Base-by-base conservation (phyloP, 2,329 filamentous ascomycete species). In the Aspergillus clavatus region DNA sequence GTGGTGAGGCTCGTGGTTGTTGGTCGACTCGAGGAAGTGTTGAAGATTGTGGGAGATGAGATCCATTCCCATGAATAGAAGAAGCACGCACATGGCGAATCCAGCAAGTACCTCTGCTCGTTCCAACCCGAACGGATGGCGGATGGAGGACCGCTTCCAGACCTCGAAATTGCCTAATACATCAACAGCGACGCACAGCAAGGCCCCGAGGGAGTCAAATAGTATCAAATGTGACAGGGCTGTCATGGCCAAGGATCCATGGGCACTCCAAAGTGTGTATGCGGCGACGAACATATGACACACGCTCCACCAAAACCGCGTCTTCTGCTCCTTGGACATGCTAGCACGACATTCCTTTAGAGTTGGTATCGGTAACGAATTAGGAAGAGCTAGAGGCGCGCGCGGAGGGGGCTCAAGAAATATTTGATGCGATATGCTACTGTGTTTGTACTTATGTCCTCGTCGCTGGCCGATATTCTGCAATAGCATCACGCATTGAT, bases 361-460 rank as follows among this genome's bases (percentile, higher is more conserved):
- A 0, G 91, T 98, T 0, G 93, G 93, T 28, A 96, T 86, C 0
- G 93, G 93, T 0, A 98, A 79, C 24, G 90, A 95, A 44, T 90
- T 89, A 1, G 93, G 93, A 0, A 98, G 80, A 28, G 91, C 86
- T 19, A 95, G 80, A 3, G 93, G 91, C 1, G 90, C 86, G 42
- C 90, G 81, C 4, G 82, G 86, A 0, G 89, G 84, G 5, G 93
- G 93, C 65, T 96, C 89, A 57, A 94, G 87, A 68, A 97, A 95
- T 68, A 97, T 94, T 68, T 96, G 90, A 65, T 97, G 90, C 16
- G 88, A 95, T 46, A 98, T 86, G 65, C 88, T 95, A 66, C 87
- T 94, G 72, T 97, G 91, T 65, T 96, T 95, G 77, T 98, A 98
- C 66, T 93, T 89, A 73, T 98, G 93, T 51, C 93, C 93, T 50